phyloP scores from a whole-genome alignment of 176 grass and related monocot genomes.

The Oryza brachyantha region DNA sequence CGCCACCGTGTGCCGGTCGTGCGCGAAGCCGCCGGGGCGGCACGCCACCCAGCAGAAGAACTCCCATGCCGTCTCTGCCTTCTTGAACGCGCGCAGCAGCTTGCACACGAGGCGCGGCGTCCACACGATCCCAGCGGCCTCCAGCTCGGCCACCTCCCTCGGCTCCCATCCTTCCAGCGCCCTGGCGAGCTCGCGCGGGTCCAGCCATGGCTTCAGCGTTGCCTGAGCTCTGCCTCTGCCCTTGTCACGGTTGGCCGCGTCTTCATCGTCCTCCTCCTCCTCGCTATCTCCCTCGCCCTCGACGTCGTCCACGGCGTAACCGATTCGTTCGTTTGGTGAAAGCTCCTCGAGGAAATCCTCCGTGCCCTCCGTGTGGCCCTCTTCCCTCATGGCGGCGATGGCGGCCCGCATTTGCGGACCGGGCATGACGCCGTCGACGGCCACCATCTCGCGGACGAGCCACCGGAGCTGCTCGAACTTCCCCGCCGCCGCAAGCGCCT shows the following conservation, averaged over 20 bases:
- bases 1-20: constrained; percentile 64
- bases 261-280: constrained; percentile 11
- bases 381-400: constrained; percentile 57
- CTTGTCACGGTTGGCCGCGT: background rate
- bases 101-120: constrained; percentile 88
- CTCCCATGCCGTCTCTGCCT: constrained; percentile 66
- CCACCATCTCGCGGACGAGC: constrained; percentile 62
- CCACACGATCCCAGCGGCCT: constrained; percentile 60
- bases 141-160: constrained; percentile 61
- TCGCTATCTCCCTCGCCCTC: constrained; percentile 49
- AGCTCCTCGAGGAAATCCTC: constrained; percentile 63
- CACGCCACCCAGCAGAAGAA: constrained; percentile 96
- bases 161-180: constrained; percentile 75
- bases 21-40: constrained; percentile 65
- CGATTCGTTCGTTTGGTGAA: constrained; percentile 52
- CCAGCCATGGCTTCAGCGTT: constrained; percentile 78
- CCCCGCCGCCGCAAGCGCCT: constrained; percentile 31
- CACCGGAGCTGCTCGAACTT: constrained; percentile 54
- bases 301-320: constrained; percentile 41
- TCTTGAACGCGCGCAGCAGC: constrained; percentile 76
- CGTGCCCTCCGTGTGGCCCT: constrained; percentile 49
- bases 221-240: constrained; percentile 2
- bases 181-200: constrained; percentile 58
- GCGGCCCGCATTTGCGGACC: constrained; percentile 48
- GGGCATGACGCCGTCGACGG: constrained; percentile 68